Evolutionary conservation across 371 early-diverging fungal genomes (phyloP).

Genomic region (Mortierella sp.): DNA sequence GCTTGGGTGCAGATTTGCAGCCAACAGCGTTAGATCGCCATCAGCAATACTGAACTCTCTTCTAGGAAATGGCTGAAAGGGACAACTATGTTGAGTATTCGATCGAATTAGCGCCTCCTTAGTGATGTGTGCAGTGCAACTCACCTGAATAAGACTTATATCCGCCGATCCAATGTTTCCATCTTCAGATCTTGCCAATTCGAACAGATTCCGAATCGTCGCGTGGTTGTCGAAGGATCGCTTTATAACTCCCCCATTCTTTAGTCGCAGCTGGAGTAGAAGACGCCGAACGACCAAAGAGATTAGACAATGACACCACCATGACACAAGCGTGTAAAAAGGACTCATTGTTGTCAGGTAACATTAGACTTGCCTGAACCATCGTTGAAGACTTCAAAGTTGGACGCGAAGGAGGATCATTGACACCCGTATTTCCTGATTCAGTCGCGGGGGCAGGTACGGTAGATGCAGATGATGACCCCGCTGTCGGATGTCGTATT

Average conservation of each 20-base stretch:
- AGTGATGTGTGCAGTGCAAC: not conserved
- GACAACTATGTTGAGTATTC: not conserved
- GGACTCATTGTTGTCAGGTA: not conserved
- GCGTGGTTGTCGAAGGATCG: conserved; percentile 19
- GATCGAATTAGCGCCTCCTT: no score
- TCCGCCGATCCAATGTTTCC: conserved; percentile 38
- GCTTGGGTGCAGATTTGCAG: conserved; percentile 37
- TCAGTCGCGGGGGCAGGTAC: no score
- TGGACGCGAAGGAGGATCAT: not conserved
- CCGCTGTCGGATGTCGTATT: conserved; percentile 1
- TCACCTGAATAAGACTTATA: conserved; percentile 47
- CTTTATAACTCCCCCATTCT: conserved; percentile 39
- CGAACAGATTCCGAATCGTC: conserved; percentile 28
- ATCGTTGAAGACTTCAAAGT: not conserved
- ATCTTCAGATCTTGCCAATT: conserved; percentile 34
- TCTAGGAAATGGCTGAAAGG: conserved; percentile 40
- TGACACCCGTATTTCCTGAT: not conserved
- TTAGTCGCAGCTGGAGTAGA: conserved; percentile 30
- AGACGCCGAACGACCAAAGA: not conserved
- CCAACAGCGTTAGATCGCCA: conserved; percentile 19
- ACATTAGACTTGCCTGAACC: conserved; percentile 21
- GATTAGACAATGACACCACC: not conserved
- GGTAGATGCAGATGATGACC: not conserved
- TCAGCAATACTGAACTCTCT: conserved; percentile 34
- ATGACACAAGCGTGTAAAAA: not conserved